phyloP scores from a whole-genome alignment of 306 rosid genomes.

The Cucumis hystrix region DNA sequence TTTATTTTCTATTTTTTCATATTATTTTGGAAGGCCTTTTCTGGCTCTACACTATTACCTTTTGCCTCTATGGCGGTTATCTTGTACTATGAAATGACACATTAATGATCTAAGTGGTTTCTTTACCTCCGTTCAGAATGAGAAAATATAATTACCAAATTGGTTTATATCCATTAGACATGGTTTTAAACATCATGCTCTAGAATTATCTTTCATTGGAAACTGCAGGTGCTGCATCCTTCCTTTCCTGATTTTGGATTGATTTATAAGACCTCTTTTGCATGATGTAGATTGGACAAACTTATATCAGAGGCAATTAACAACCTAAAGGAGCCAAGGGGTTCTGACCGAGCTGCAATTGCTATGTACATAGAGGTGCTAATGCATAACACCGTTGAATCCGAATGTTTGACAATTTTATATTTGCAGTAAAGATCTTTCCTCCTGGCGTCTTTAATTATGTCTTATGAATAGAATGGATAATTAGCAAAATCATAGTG shows the following conservation, averaged over 20 bases:
- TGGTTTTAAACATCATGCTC: background rate
- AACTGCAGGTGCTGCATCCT: background rate
- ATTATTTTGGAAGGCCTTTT: background rate
- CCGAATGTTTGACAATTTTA: background rate
- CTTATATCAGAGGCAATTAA: slow-evolving; percentile 59
- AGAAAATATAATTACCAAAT: background rate
- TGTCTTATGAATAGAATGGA: background rate
- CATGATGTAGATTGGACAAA: slow-evolving; percentile 66
- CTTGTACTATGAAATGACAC: background rate
- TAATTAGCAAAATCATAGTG: background rate
- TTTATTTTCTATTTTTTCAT: background rate
- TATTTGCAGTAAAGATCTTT: background rate
- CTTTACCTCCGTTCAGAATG: background rate
- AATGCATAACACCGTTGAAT: slow-evolving; percentile 7
- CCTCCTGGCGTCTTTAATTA: background rate
- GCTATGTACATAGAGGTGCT: slow-evolving; percentile 76
- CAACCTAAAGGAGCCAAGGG: slow-evolving; percentile 77
- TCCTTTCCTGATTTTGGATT: slow-evolving; percentile 10
- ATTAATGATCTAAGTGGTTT: background rate
- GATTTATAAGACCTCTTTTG: slow-evolving; percentile 12
- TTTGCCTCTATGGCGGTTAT: background rate
- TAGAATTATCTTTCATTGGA: background rate
- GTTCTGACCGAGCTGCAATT: slow-evolving; percentile 76
- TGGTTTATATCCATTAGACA: background rate
- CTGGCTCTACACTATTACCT: background rate